Base-by-base conservation (phyloP, 352 stramenopile genomes). In the Phytophthora podocarpi region DNA sequence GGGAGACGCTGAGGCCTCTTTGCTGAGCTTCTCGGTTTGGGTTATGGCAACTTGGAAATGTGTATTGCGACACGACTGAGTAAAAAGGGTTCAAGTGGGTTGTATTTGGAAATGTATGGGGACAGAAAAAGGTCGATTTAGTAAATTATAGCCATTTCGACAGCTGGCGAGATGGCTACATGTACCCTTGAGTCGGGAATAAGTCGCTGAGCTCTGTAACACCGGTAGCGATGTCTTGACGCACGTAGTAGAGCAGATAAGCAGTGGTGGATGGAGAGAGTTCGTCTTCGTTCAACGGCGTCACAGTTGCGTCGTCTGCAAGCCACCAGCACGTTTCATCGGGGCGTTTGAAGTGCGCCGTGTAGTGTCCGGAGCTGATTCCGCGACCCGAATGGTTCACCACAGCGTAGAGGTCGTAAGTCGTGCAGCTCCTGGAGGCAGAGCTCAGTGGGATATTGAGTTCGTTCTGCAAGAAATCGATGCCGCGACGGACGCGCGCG, bases 301-400 rank as follows among this genome's bases (percentile, higher is more conserved):
- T 64, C 4, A 68, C 82, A 23, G 48, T 75, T n/a, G 69, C 79
- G 78, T 99, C 97, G 58, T 99, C 97, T 41, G 98, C 98, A 42
- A 96, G 76, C 69, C 94, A 97, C 96, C 97, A 99, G 24, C 23
- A 46, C 3, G 15, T 49, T 34, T 76, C 65, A 31, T 59, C 64
- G 15, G 63, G 46, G 20, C 76, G 65, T 11, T 67, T 64, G 20
- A 88, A 70, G 51, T 87, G 76, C 5, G 84, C 82, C 1, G 79
- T 88, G 77, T 99, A 99, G 68, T 99, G 97, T 4, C 96, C 96
- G 16, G 85, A 85, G 11, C 89, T 89, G 11, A 98, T 79, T n/a
- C 82, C 87, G 23, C 27, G 49, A 13, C 96, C 96, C 59, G 92
- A 84, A 76, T 99, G 97, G 76, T 98, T 92, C 49, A 98, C 91